phyloP scores from a whole-genome alignment of 139 green algal species.

The Chlorella sp. region DNA sequence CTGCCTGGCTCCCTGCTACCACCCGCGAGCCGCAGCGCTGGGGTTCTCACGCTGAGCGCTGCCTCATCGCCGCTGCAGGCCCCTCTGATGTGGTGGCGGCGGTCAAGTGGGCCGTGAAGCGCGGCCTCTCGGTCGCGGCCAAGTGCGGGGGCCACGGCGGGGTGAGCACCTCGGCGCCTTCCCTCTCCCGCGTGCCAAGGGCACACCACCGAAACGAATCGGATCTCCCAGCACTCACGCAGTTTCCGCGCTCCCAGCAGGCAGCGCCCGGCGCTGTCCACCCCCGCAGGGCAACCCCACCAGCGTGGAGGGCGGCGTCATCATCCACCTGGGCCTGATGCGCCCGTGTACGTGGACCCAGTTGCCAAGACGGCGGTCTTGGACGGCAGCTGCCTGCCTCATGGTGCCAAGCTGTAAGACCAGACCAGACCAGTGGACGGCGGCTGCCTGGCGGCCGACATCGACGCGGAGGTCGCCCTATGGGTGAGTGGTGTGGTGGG shows the following conservation, averaged over 20 bases:
- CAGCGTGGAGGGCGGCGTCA: constrained; percentile 5
- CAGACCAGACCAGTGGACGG: no score
- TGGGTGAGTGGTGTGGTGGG: not conserved
- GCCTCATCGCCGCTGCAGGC: not conserved
- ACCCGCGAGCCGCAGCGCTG: not conserved
- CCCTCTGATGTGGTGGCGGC: constrained; percentile 14
- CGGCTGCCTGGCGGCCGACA: not conserved
- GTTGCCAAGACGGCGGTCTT: not conserved
- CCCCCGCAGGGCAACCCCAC: constrained; percentile 18
- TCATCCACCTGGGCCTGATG: constrained; percentile 4
- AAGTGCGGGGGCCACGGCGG: constrained; percentile 11
- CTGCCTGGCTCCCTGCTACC: not conserved
- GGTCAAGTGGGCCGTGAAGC: not conserved
- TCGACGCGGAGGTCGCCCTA: constrained; percentile 3
- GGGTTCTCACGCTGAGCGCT: not conserved
- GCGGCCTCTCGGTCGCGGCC: constrained; percentile 1
- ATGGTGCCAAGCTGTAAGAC: no score
- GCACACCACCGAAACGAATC: not conserved
- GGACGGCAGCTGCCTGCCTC: constrained; percentile 10
- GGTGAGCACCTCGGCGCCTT: not conserved
- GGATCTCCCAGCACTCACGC: not conserved
- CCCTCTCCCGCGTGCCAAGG: not conserved
- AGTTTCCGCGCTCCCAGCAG: not conserved
- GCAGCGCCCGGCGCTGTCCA: not conserved
- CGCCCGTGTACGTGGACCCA: constrained; percentile 13